Conservation (phyloP, 768 basidiomycete genomes). For the Leccinum incarnatum region DNA sequence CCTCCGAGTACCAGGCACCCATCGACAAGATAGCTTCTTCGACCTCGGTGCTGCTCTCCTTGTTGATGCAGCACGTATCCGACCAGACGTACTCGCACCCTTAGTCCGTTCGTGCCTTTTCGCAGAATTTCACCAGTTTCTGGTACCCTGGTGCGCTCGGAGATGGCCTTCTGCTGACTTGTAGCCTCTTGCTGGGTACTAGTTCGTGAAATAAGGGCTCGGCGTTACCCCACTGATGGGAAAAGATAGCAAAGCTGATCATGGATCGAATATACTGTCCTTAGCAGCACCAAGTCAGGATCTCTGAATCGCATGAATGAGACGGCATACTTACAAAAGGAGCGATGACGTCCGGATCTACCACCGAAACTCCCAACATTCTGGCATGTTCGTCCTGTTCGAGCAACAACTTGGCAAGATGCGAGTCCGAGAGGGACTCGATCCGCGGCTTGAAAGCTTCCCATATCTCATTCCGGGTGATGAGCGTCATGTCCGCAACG, state of each 20-base stretch:
- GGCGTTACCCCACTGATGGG: constrained; percentile 26
- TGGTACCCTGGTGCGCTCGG: constrained; percentile 23
- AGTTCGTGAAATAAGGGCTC: constrained; percentile 25
- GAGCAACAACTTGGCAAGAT: constrained; percentile 15
- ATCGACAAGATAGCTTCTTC: constrained; percentile 28
- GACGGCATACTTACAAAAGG: constrained; percentile 18
- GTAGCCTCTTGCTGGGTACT: constrained; percentile 13
- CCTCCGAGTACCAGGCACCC: constrained; percentile 25
- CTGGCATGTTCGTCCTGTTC: constrained; percentile 25
- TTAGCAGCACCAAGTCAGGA: constrained; percentile 5
- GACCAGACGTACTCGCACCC: constrained; percentile 29
- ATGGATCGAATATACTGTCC: constrained; percentile 19
- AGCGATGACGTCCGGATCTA: constrained; percentile 12
- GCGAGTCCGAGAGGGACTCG: constrained; percentile 18
- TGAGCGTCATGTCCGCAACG: constrained; percentile 20
- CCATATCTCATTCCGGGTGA: constrained; percentile 21
- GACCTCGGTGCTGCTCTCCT: constrained; percentile 26
- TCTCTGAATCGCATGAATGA: not conserved
- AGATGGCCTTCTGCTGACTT: constrained; percentile 10
- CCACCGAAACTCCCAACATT: constrained; percentile 18
- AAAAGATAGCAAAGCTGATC: constrained; percentile 26
- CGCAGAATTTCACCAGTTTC: constrained; percentile 27
- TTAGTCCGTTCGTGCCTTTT: constrained; percentile 25
- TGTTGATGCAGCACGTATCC: constrained; percentile 30
- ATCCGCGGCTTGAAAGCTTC: constrained; percentile 20